Percentiles rank a stretch among this genome's conserved stretches.
Evolutionary conservation across 2,329 filamentous ascomycete species (phyloP).

Genomic region (Talaromyces verruculosus): DNA sequence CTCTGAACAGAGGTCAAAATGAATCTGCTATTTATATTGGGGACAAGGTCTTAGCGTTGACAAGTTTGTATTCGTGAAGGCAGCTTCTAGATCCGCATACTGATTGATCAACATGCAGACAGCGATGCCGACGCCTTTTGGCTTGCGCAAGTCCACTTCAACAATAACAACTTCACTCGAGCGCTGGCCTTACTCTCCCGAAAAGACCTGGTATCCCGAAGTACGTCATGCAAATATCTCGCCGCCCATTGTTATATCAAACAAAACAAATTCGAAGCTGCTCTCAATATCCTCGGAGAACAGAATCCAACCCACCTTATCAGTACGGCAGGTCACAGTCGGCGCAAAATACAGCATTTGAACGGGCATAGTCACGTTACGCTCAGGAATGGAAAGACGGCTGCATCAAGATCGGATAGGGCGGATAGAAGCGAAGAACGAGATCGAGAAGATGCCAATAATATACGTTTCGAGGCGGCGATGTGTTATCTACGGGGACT

Average conservation of each 20-base stretch:
- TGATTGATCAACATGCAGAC: constrained; percentile 53
- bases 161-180: constrained; percentile 89
- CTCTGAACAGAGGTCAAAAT: constrained; percentile 92
- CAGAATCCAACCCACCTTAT: constrained; percentile 91
- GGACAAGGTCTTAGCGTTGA: constrained; percentile 92
- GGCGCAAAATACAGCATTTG: constrained; percentile 70
- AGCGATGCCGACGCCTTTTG: constrained; percentile 94
- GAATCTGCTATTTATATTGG: constrained; percentile 96
- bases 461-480: constrained; percentile 84
- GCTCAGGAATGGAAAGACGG: constrained; percentile 48
- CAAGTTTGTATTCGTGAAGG: constrained; percentile 60
- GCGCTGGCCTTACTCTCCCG: constrained; percentile 82
- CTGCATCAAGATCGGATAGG: constrained; percentile 49
- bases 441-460: constrained; percentile 68
- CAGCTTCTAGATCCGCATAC: constrained; percentile 5
- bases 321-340: constrained; percentile 58
- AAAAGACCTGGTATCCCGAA: constrained; percentile 77
- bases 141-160: constrained; percentile 97
- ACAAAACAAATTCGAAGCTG: constrained; percentile 85
- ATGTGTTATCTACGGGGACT: constrained; percentile 96
- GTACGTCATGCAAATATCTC: constrained; percentile 85
- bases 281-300: constrained; percentile 80
- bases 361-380: constrained; percentile 55
- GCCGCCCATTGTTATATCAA: constrained; percentile 93
- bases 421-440: constrained; percentile 60